These are phyloP conservation scores for Mortierella hygrophila DNA, from an alignment of 192 early-diverging fungal genomes.

Conservation along the genomic window DNA sequence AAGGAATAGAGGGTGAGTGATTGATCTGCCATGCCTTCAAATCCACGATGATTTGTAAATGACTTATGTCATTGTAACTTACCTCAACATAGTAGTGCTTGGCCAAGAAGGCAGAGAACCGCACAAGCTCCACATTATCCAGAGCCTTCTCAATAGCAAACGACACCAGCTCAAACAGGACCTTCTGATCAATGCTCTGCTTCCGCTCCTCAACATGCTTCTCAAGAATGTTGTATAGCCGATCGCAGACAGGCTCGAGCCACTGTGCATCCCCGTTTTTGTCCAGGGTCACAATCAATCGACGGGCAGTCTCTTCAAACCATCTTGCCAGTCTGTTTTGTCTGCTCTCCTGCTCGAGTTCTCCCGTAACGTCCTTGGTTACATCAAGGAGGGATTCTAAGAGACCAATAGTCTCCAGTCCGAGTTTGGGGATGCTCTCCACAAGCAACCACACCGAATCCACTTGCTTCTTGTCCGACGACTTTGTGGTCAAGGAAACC, in stretches of 20 bases:
- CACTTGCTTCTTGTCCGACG: constrained; percentile 21
- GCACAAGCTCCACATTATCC: constrained; percentile 56
- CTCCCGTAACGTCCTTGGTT: constrained; percentile 18
- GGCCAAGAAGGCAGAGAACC: constrained; percentile 55
- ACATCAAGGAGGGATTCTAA: constrained; percentile 22
- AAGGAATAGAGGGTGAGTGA: neutral
- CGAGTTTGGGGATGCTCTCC: constrained; percentile 35
- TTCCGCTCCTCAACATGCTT: constrained; percentile 42
- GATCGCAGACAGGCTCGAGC: constrained; percentile 47
- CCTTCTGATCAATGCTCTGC: constrained; percentile 46
- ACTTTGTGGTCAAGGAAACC: constrained; percentile 20
- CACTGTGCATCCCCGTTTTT: constrained; percentile 43
- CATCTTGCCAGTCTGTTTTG: constrained; percentile 33
- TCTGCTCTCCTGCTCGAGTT: constrained; percentile 18
- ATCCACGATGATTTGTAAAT: neutral
- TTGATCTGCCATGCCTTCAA: constrained; percentile 9
- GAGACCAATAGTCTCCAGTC: constrained; percentile 32
- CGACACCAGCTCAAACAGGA: constrained; percentile 47
- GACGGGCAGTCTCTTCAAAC: constrained; percentile 41
- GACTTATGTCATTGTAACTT: neutral
- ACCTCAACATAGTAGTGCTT: constrained; percentile 53
- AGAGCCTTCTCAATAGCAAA: constrained; percentile 54
- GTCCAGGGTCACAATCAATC: constrained; percentile 31
- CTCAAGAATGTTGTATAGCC: constrained; percentile 35
- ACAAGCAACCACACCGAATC: constrained; percentile 25